Evolutionary conservation across 805 yeast genomes (phyloP), one percentile per base, ranked within the genome.

Genomic region (Metschnikowia shivogae): DNA sequence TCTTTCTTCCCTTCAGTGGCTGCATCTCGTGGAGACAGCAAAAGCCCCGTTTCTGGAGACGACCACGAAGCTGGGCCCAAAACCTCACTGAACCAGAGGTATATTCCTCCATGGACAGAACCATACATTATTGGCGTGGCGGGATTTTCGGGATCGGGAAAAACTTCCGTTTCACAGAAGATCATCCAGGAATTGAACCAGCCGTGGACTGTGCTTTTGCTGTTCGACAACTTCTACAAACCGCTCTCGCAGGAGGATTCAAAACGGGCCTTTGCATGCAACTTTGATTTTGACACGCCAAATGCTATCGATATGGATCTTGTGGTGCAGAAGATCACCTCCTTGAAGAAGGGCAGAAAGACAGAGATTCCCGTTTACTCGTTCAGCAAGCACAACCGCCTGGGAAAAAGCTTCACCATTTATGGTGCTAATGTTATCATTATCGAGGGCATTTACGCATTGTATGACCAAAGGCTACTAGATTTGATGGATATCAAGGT

Each of bases 361-460:
- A 67, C 71, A 0, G 62, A 59, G 33, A 67, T 72, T 20, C 76
- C 76, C 1, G 68, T 68, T 9, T 72, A 72, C 49, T 93, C 56
- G 82, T 97, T 20, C 76, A 80, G 34, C 76, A 83, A 65, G 74
- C 97, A 46, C 84, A 88, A 68, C 64, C 71, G 50, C 59, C 81
- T 92, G 1, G 78, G 73, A 34, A 81, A 84, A 58, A 73, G 74
- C n/a, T 70, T 83, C 39, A 82, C 90, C 3, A 80, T 93, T 14
- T 90, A 89, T 58, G 98, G 97, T 1, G 97, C 97, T 12, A 89
- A 89, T 61, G 95, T 93, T 17, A 86, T 93, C 43, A 84, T 93
- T 5, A 69, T 93, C 32, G 99, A 93, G 63, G 99, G 99, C 1
- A 81, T 93, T 3, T 88, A 86, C 60, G 89, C 96, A 0, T 64